A percentile compares a stretch with the other conserved stretches of the same genome.
These are phyloP conservation scores for Apophysomyces trapeziformis DNA, from an alignment of 371 early-diverging fungal species.

Conservation along the genomic window DNA sequence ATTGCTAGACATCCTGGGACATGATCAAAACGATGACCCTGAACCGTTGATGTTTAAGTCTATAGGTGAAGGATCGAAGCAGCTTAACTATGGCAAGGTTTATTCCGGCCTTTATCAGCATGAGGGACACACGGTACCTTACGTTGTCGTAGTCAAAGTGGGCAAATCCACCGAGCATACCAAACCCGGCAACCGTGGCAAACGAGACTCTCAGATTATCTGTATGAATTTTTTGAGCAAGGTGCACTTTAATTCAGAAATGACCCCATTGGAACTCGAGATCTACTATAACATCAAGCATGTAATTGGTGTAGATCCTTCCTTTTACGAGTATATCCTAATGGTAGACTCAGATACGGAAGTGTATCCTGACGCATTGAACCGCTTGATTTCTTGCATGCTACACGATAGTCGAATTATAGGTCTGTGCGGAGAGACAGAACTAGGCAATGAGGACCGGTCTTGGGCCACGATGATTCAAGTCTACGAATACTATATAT, in stretches of 20 bases:
- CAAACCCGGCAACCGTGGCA: slow-evolving; percentile 98
- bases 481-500: slow-evolving; percentile 96
- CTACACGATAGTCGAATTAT: slow-evolving; percentile 77
- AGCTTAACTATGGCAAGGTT: slow-evolving; percentile 90
- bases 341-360: slow-evolving; percentile 98
- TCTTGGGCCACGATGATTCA: slow-evolving; percentile 94
- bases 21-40: slow-evolving; percentile 48
- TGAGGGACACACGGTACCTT: slow-evolving; percentile 73
- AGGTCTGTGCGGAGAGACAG: slow-evolving; percentile 87
- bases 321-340: slow-evolving; percentile 84
- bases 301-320: slow-evolving; percentile 82
- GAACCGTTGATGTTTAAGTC: slow-evolving; percentile 82
- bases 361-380: slow-evolving; percentile 76
- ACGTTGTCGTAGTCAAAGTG: slow-evolving; percentile 91
- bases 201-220: slow-evolving; percentile 98
- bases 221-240: slow-evolving; percentile 95
- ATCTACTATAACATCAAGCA: slow-evolving; percentile 87
- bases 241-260: slow-evolving; percentile 88
- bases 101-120: slow-evolving; percentile 91
- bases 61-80: slow-evolving; percentile 84
- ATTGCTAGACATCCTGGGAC: slow-evolving; percentile 71
- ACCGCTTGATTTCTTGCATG: slow-evolving; percentile 76
- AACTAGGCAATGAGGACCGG: slow-evolving; percentile 75
- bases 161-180: slow-evolving; percentile 81
- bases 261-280: slow-evolving; percentile 94